Evolutionary conservation across 2,329 filamentous ascomycete species (phyloP), one percentile per base, ranked within the genome.

Genomic region (Microdochium bolleyi): DNA sequence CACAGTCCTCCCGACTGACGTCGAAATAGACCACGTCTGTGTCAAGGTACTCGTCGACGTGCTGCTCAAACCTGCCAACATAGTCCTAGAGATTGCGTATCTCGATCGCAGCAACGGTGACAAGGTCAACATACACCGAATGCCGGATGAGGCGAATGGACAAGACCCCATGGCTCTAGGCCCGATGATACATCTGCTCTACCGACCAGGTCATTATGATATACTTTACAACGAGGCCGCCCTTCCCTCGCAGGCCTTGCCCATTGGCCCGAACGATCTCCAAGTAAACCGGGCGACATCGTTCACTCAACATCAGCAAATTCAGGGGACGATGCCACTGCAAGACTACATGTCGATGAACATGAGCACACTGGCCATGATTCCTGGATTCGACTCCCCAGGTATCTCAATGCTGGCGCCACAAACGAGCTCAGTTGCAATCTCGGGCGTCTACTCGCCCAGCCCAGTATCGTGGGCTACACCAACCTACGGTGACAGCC

Each of bases 11-110:
- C 82, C 87, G 0, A 78, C 85, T 16, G 80, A 85, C 59, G 83
- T 84, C 50, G 92, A 97, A 71, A 95, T 97, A 57, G 94, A 99
- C 60, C 85, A 96, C 61, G 74, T 96, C n/a, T 89, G 89, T 46
- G 78, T 97, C 56, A 83, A 83, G 55, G 82, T 89, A 2, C 75
- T 97, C 50, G 82, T 87, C 56, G 85, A 92, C 57, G 80, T 90
- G 24, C 77, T 97, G 3, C 81, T 97, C 57, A 86, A 89, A 63
- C 88, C 87, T 8, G 85, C 85, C 50, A 84, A 84, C 16, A 83
- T 96, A 57, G 83, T 85, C 3, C 80, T 97, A 21, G 90, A 96
- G 64, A 88, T 97, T 56, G 84, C 90, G 52, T 96, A 97, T 65
- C 82, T 99, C 9, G 94, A 97, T 66, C 84, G 90, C 60, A 96